Base-by-base conservation (phyloP, 192 early-diverging fungal genomes). In the Rhizophlyctis rosea region DNA sequence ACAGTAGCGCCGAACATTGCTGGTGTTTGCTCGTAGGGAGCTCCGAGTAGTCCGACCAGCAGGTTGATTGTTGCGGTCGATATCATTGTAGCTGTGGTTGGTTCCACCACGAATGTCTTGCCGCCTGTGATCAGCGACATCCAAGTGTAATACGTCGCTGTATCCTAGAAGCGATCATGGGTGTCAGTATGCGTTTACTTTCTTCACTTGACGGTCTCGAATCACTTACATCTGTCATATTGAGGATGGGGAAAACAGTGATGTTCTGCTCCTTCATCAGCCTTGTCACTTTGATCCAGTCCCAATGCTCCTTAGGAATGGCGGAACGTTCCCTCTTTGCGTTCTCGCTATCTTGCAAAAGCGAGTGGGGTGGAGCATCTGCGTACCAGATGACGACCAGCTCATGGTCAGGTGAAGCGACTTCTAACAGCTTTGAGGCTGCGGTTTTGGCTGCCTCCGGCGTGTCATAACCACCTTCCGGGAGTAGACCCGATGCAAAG, bases 381-480 rank as follows among this genome's bases (percentile, higher is more conserved):
- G 39, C 39, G 18, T 44, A 44, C 39, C 39, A 44, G 39, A 44
- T 44, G 7, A 44, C 39, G 39, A 44, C 18, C 7, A 18, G 7
- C 9, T 18, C 18, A 18, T 44, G 39, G 18, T 44, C 18, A 7
- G 7, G 7, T 44, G 39, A 44, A 13, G 39, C 18, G 18, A 13
- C 9, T 13, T 44, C 39, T 18, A 44, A 44, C 9, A 44, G 39
- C 39, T 44, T 18, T 18, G 7, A 13, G 7, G 39, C 39, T 18
- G 39, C 39, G 39, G 39, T 44, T 44, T 44, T 44, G 39, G 39
- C 39, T 13, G 39, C 39, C 39, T 44, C 39, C 18, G 39, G 39
- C 39, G 9, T 13, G 39, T 44, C 39, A 13, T 18, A 7, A 44
- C 39, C 39, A 18, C 39, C 39, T 7, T 44, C 7, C 39, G 39